These are phyloP conservation scores for Sporothrix humicola DNA, from an alignment of 2,329 filamentous ascomycete genomes.

Conservation along the genomic window DNA sequence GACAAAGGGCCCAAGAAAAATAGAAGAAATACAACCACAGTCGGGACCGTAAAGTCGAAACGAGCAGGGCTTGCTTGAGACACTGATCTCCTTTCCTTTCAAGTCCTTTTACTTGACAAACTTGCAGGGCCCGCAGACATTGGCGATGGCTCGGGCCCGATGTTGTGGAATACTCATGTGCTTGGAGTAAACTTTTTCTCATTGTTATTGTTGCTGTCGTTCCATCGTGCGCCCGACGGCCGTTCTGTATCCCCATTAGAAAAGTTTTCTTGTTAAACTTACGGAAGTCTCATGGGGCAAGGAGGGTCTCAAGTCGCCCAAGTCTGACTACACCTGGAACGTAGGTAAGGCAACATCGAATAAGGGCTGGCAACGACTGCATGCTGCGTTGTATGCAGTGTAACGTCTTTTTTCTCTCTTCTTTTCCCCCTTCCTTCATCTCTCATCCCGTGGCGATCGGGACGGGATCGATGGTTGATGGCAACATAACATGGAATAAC, in stretches of 20 bases:
- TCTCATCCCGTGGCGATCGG: conserved; percentile 14
- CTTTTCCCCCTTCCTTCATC: not conserved
- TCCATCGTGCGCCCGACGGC: not conserved
- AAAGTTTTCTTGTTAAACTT: not conserved
- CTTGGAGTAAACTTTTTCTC: too few relatives aligned
- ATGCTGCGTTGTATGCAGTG: conserved; percentile 17
- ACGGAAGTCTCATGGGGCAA: not conserved
- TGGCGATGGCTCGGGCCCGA: conserved; percentile 12
- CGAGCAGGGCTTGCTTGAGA: not conserved
- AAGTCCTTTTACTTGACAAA: too few relatives aligned
- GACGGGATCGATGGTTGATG: conserved; percentile 10
- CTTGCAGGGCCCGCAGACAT: not conserved
- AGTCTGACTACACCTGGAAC: not conserved
- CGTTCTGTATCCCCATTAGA: not conserved
- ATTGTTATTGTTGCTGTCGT: too few relatives aligned
- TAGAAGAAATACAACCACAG: not conserved
- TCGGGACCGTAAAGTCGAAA: conserved; percentile 16
- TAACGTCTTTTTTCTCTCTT: not conserved
- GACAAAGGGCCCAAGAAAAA: not conserved
- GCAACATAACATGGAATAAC: not conserved
- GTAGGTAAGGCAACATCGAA: not conserved
- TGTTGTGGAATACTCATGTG: not conserved
- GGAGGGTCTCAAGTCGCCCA: not conserved
- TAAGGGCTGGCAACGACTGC: not conserved
- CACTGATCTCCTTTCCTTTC: not conserved